These are phyloP conservation scores for Dipteronia sinensis DNA, from an alignment of 345 rosid species.

Conservation along the genomic window DNA sequence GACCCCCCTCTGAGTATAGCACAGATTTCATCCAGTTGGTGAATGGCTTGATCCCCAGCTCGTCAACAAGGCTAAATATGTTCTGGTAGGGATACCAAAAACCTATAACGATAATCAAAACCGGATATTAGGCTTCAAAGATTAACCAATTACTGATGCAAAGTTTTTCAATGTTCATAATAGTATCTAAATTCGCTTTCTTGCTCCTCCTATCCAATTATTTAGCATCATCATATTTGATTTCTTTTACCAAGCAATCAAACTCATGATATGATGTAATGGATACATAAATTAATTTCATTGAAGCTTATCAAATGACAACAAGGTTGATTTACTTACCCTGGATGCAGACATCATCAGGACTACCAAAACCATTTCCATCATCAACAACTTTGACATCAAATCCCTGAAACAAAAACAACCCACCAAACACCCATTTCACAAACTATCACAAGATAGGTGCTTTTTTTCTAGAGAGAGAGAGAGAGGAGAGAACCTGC, in stretches of 20 bases:
- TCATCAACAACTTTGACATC: constrained; percentile 60
- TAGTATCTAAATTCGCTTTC: background rate
- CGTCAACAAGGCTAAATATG: constrained; percentile 53
- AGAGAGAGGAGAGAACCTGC: constrained; percentile 31
- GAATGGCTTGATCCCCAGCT: constrained; percentile 53
- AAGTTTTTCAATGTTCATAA: background rate
- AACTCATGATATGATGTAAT: too few species aligned
- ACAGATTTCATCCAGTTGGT: constrained; percentile 50
- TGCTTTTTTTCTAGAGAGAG: background rate
- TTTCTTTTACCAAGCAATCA: background rate
- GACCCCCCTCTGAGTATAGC: constrained; percentile 44
- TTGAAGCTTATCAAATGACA: background rate
- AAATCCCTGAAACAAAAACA: constrained; percentile 48
- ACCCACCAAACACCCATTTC: constrained; percentile 1
- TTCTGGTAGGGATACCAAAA: constrained; percentile 62
- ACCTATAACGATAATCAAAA: constrained; percentile 33
- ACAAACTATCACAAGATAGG: background rate
- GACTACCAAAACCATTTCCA: constrained; percentile 44
- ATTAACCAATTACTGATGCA: background rate
- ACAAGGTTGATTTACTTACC: constrained; percentile 35
- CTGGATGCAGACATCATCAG: constrained; percentile 52
- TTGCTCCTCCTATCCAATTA: background rate
- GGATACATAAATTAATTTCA: background rate
- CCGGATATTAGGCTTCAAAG: constrained; percentile 13
- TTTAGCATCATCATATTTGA: background rate